Evolutionary conservation across 495 filamentous ascomycete species (phyloP).

Genomic region (Penicillium psychrofluorescens): DNA sequence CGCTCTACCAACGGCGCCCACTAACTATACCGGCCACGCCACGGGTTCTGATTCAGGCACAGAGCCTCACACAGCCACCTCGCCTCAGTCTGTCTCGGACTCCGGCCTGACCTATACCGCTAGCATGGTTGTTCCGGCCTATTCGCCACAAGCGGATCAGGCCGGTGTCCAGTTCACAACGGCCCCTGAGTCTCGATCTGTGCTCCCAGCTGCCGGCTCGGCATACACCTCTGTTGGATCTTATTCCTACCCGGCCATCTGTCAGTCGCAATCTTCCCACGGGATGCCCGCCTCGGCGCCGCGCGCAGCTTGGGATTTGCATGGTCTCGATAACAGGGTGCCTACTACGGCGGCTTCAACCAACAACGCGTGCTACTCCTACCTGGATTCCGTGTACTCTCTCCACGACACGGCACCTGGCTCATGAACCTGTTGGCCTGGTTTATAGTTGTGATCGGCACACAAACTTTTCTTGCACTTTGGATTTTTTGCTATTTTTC

Average conservation of each 20-base stretch:
- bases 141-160: constrained; percentile 20
- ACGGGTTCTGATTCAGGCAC: constrained; percentile 35
- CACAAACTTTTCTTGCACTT: constrained; percentile 11
- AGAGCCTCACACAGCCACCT: constrained; percentile 30
- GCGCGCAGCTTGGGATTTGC: constrained; percentile 30
- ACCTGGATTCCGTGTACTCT: constrained; percentile 32
- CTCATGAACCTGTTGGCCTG: constrained; percentile 2
- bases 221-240: constrained; percentile 23
- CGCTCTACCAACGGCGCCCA: constrained; percentile 31
- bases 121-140: constrained; percentile 16
- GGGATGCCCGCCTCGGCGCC: constrained; percentile 16
- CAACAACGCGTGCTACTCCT: constrained; percentile 22
- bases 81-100: constrained; percentile 40
- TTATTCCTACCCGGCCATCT: constrained; percentile 30
- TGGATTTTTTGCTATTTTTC: constrained; percentile 21
- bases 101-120: constrained; percentile 25
- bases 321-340: constrained; percentile 12
- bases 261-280: constrained; percentile 24
- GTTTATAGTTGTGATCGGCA: constrained; percentile 4
- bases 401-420: constrained; percentile 19
- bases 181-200: constrained; percentile 22
- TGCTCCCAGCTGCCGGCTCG: constrained; percentile 24
- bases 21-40: constrained; percentile 30
- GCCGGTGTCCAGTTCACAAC: constrained; percentile 13
- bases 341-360: constrained; percentile 13